Base-by-base conservation (phyloP, 805 yeast genomes). In the Candida maltosa region DNA sequence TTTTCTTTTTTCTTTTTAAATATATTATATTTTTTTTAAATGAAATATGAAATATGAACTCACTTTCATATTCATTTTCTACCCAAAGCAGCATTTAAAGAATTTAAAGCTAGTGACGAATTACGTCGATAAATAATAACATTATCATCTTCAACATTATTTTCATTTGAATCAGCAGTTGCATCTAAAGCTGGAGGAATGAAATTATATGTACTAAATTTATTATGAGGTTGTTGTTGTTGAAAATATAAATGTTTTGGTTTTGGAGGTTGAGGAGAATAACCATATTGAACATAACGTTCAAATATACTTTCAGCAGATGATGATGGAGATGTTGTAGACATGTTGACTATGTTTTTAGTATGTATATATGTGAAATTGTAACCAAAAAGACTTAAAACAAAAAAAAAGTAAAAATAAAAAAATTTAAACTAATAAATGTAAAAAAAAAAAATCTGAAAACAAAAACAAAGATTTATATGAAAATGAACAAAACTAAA, bases 121-220 rank as follows among this genome's bases (percentile, higher is more conserved):
- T n/a, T n/a, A n/a, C n/a, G n/a, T n/a, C n/a, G n/a, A n/a, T n/a
- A n/a, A n/a, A n/a, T n/a, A n/a, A n/a, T n/a, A n/a, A n/a, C n/a
- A n/a, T n/a, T n/a, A n/a, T n/a, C n/a, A n/a, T n/a, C n/a, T n/a
- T n/a, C n/a, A n/a, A n/a, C n/a, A 19, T 10, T 28, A 29, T 4
- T n/a, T n/a, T n/a, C n/a, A n/a, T n/a, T n/a, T n/a, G n/a, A n/a
- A n/a, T n/a, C n/a, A n/a, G 93, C 75, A 6, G 95, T 87, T 16
- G 73, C 73, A 48, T 86, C 95, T 46, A 87, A 65, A 5, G 86
- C 86, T 1, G 96, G 89, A 2, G 94, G 84, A 15, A 87, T 84
- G 46, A 60, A 75, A 56, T 87, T 32, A 16, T 26, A 26, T 11
- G 14, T 25, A 18, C 10, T 6, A 5, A 21, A 6, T 15, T 34